phyloP scores from a whole-genome alignment of 1,284 basidiomycete genomes.

The Acaromyces ingoldii region DNA sequence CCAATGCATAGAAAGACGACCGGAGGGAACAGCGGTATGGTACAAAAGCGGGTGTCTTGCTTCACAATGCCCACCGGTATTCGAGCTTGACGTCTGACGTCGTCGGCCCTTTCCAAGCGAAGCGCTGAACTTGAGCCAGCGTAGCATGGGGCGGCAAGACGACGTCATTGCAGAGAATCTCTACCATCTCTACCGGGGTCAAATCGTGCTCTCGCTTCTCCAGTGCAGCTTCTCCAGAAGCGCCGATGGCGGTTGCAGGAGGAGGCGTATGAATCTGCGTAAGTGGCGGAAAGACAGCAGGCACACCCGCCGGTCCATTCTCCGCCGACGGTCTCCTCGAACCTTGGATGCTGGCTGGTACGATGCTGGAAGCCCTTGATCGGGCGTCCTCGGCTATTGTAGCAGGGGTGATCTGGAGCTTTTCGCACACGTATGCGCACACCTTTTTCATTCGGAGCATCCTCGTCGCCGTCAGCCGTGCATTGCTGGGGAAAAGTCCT shows the following conservation, averaged over 20 bases:
- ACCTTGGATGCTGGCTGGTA: no score
- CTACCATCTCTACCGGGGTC: slow-evolving; percentile 69
- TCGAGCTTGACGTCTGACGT: slow-evolving; percentile 31
- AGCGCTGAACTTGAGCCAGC: slow-evolving; percentile 58
- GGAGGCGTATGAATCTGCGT: no score
- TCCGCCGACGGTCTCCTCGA: slow-evolving; percentile 19
- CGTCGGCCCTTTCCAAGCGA: slow-evolving; percentile 18
- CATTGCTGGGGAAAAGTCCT: slow-evolving; percentile 59
- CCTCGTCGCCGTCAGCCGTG: slow-evolving; percentile 79
- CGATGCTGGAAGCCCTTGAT: slow-evolving; percentile 18
- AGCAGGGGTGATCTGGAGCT: slow-evolving; percentile 61
- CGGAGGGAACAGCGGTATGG: no score
- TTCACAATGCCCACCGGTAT: slow-evolving; percentile 14
- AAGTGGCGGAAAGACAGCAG: no score
- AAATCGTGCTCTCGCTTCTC: no score
- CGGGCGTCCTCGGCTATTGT: neutral
- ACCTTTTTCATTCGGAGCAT: slow-evolving; percentile 81
- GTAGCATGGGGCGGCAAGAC: slow-evolving; percentile 78
- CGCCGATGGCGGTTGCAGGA: no score
- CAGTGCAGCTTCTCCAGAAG: no score
- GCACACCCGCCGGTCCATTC: slow-evolving; percentile 1
- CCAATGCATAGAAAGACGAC: no score
- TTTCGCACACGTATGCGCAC: slow-evolving; percentile 78
- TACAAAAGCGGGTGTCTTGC: no score
- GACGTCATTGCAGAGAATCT: slow-evolving; percentile 78